A percentile compares a stretch with the other conserved stretches of the same genome.
Evolutionary conservation across 345 rosid species (phyloP).

Genomic region (Brassica rapa): DNA sequence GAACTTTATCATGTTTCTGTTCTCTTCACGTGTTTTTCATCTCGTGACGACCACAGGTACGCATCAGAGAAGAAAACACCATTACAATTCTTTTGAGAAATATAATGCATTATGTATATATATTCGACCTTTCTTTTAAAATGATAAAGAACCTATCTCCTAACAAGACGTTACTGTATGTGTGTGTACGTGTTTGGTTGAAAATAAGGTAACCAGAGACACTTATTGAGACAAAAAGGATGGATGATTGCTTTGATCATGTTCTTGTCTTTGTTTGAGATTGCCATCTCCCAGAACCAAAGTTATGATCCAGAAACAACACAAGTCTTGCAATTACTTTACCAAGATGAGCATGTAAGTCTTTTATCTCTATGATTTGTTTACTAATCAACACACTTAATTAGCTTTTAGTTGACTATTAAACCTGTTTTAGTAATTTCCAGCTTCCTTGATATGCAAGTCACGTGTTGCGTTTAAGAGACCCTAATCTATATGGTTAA

Average conservation of each 20-base stretch:
- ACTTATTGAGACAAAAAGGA: conserved; percentile 17
- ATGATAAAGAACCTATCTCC: conserved; percentile 1
- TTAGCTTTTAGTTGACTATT: not conserved
- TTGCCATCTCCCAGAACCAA: conserved; percentile 23
- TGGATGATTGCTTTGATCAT: conserved; percentile 27
- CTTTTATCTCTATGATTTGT: not conserved
- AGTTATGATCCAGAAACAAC: conserved; percentile 27
- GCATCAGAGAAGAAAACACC: conserved; percentile 4
- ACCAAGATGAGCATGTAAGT: conserved; percentile 37
- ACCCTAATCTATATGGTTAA: conserved; percentile 8
- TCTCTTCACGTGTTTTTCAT: conserved; percentile 28
- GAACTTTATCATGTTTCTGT: conserved; percentile 33
- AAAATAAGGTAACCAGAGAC: conserved; percentile 21
- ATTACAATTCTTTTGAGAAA: not conserved
- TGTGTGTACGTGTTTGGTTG: conserved; percentile 13
- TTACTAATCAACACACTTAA: not conserved
- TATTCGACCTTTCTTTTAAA: not conserved
- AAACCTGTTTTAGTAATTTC: not conserved
- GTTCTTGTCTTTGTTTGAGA: conserved; percentile 28
- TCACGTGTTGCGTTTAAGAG: not conserved
- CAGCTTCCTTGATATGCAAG: conserved; percentile 28
- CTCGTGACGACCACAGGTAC: conserved; percentile 39
- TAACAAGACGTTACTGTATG: conserved; percentile 19
- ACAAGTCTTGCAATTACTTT: conserved; percentile 31
- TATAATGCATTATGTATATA: not conserved